These are phyloP conservation scores for Aphanocladium album DNA, from an alignment of 2,329 filamentous ascomycete genomes.

Conservation along the genomic window DNA sequence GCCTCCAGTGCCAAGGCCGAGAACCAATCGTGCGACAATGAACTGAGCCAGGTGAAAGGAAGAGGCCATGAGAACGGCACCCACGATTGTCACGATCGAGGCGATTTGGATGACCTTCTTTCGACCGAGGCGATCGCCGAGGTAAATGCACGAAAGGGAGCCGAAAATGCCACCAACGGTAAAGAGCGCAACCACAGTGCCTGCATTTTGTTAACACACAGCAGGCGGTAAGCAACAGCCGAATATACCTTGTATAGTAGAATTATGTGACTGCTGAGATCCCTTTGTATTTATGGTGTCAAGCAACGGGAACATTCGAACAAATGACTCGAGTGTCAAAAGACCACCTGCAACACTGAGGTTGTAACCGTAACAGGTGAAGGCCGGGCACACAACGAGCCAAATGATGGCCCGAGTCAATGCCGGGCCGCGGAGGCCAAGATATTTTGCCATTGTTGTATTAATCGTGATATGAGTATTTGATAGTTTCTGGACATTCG, in stretches of 20 bases:
- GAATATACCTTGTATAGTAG: slow-evolving; percentile 36
- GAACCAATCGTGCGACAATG: slow-evolving; percentile 43
- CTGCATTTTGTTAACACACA: slow-evolving; percentile 14
- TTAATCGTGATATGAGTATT: background rate
- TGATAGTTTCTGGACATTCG: background rate
- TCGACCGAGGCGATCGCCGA: slow-evolving; percentile 56
- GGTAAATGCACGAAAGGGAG: slow-evolving; percentile 35
- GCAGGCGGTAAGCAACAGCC: background rate
- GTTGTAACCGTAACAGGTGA: slow-evolving; percentile 51
- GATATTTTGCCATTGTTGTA: slow-evolving; percentile 18
- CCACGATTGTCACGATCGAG: slow-evolving; percentile 45
- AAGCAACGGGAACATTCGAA: slow-evolving; percentile 45
- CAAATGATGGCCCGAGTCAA: slow-evolving; percentile 34
- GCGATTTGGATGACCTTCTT: slow-evolving; percentile 50
- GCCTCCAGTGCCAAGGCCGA: slow-evolving; percentile 48
- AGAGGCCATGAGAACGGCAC: slow-evolving; percentile 49
- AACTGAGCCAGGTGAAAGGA: slow-evolving; percentile 35
- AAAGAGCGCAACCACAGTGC: slow-evolving; percentile 45
- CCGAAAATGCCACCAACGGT: slow-evolving; percentile 55
- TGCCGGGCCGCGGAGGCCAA: slow-evolving; percentile 32
- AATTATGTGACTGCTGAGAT: slow-evolving; percentile 32
- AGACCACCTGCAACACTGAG: slow-evolving; percentile 67
- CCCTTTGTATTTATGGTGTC: slow-evolving; percentile 45
- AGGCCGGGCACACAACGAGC: slow-evolving; percentile 38
- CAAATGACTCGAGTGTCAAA: slow-evolving; percentile 57